Evolutionary conservation across 345 rosid species (phyloP), one percentile per base, ranked within the genome.

Genomic region (Abelmoschus esculentus): DNA sequence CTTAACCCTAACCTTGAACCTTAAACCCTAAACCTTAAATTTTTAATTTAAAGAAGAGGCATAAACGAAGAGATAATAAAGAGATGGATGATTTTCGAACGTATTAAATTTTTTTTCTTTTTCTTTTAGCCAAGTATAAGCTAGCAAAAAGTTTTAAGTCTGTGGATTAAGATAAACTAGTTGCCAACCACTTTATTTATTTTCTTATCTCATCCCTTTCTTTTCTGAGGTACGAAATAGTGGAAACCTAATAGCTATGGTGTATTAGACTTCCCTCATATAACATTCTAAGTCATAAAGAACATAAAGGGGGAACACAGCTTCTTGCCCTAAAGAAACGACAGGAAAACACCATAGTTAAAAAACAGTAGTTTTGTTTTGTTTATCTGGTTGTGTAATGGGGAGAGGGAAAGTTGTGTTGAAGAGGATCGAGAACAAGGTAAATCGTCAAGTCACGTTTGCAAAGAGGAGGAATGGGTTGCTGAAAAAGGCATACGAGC

Each of bases 381-480:
- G 8, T 42, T 44, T 22, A 38, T 38, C 42, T 38, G 26, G 10
- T 64, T 6, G 44, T 3, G 19, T 18, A 44, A 66, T 66, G 70
- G 70, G 70, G 42, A 66, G 70, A 49, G 70, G 70, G n/a, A 66
- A 14, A 49, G 70, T 66, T 5, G 70, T 49, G 42, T 49, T 66
- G 70, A 66, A 66, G 70, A 66, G 58, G 70, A 66, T 66, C 28
- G 70, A 66, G 70, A 66, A 66, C 70, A 66, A 66, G 58, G 49
- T 66, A 66, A 66, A 50, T 2, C 42, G 70, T 9, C 70, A 66
- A 53, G 70, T 66, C 5, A 66, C 70, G 18, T 66, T 66, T 66
- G 58, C 70, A 49, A 66, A 66, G 70, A 66, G 70, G 18, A 66
- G 70, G 22, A 66, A 66, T 66, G 70, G 70, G 15, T 66, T 66